phyloP scores from a whole-genome alignment of 2,329 filamentous ascomycete species.

The Rhynchosporium agropyri region DNA sequence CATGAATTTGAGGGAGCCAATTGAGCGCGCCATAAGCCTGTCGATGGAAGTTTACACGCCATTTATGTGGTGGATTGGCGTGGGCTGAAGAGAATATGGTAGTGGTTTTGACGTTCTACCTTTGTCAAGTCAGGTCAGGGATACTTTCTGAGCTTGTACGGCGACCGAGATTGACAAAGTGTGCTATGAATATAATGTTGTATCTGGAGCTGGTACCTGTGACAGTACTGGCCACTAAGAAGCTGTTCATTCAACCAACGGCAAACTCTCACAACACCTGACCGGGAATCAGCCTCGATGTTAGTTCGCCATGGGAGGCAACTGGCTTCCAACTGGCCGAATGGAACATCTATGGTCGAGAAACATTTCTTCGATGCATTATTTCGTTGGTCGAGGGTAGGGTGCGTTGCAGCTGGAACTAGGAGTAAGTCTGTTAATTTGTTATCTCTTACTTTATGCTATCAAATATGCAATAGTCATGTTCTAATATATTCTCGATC shows the following conservation, averaged over 20 bases:
- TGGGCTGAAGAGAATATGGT: background rate
- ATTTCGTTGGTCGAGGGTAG: constrained; percentile 29
- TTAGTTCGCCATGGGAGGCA: constrained; percentile 27
- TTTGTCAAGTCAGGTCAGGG: constrained; percentile 9
- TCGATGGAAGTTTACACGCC: constrained; percentile 20
- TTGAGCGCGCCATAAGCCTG: constrained; percentile 31
- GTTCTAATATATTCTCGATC: background rate
- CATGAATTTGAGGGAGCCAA: constrained; percentile 65
- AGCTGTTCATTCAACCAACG: background rate
- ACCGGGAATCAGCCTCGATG: constrained; percentile 24
- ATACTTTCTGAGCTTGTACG: constrained; percentile 27
- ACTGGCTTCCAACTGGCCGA: constrained; percentile 21
- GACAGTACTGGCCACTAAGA: background rate
- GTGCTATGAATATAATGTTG: constrained; percentile 28
- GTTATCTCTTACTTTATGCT: background rate
- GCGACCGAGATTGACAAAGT: constrained; percentile 19
- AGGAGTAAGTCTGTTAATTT: background rate
- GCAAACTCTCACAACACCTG: background rate
- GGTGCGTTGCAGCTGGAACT: constrained; percentile 12
- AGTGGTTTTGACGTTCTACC: background rate
- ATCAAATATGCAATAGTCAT: background rate
- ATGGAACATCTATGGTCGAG: constrained; percentile 22
- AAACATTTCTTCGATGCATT: constrained; percentile 34
- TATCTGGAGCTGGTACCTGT: background rate
- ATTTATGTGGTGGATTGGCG: constrained; percentile 14